Conservation (phyloP, 2,329 filamentous ascomycete genomes). For the Trichophyton mentagrophytes region DNA sequence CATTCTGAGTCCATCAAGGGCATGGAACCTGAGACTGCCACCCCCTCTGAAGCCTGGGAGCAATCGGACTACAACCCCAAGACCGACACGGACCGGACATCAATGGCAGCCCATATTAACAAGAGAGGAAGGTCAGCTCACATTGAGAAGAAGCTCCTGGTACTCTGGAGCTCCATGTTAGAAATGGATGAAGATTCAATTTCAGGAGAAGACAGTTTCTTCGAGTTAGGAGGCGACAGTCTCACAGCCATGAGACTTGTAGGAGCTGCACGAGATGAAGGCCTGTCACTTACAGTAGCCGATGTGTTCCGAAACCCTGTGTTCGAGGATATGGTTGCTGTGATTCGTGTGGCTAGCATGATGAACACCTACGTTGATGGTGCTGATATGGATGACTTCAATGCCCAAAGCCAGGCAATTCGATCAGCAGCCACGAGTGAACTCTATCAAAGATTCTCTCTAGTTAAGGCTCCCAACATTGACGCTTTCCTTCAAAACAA, state of each 20-base stretch:
- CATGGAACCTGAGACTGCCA: not conserved
- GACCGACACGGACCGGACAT: constrained; percentile 8
- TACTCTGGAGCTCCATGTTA: constrained; percentile 28
- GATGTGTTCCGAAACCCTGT: constrained; percentile 33
- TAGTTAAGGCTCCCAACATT: constrained; percentile 15
- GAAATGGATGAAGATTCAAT: constrained; percentile 23
- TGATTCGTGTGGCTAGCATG: constrained; percentile 15
- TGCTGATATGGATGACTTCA: constrained; percentile 3
- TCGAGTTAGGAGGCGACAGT: constrained; percentile 31
- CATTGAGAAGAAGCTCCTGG: constrained; percentile 26
- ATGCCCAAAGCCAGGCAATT: constrained; percentile 5
- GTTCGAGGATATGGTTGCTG: constrained; percentile 28
- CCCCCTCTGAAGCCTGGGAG: constrained; percentile 6
- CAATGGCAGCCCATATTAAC: constrained; percentile 11
- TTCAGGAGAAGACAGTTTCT: constrained; percentile 30
- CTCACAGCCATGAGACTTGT: constrained; percentile 33
- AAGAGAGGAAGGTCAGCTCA: constrained; percentile 15
- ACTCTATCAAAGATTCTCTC: constrained; percentile 12
- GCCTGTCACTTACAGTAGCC: constrained; percentile 30
- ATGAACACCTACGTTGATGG: constrained; percentile 10
- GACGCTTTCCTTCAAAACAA: constrained; percentile 30
- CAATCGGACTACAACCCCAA: constrained; percentile 10
- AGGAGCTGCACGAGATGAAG: constrained; percentile 28
- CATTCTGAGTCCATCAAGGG: not conserved
- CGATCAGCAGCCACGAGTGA: constrained; percentile 10